Evolutionary conservation across 192 early-diverging fungal species (phyloP).

Genomic region (Phlyctochytrium bullatum): DNA sequence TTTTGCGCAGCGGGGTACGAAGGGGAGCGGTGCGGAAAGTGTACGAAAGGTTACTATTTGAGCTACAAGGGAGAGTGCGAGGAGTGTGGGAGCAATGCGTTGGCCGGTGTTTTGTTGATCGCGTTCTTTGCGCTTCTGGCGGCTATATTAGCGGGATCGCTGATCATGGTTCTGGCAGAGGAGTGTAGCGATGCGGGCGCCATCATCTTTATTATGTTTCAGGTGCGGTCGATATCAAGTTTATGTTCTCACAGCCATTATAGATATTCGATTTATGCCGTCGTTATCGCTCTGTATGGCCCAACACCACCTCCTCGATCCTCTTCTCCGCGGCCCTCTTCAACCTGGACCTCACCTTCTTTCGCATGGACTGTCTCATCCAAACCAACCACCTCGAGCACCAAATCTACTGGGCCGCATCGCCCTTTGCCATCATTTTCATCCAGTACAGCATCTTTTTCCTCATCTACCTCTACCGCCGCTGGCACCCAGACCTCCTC

Average conservation of each 20-base stretch:
- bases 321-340: slow-evolving; percentile 7
- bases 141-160: not conserved
- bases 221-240: not conserved
- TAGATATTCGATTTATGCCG: slow-evolving; percentile 7
- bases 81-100: not conserved
- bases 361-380: slow-evolving; percentile 7
- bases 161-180: slow-evolving; percentile 8
- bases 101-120: not conserved
- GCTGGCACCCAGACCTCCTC: not conserved
- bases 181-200: slow-evolving; percentile 6
- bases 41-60: not conserved
- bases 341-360: slow-evolving; percentile 12
- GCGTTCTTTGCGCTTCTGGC: slow-evolving; percentile 1
- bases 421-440: slow-evolving; percentile 1
- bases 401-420: not conserved
- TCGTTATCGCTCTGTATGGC: not conserved
- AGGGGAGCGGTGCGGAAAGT: not conserved
- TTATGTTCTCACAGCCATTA: not conserved
- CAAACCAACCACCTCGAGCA: not conserved
- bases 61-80: not conserved
- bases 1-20: not conserved
- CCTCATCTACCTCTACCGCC: not conserved
- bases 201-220: not conserved
- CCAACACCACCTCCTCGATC: not conserved
- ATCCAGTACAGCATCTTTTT: not conserved